Base-by-base conservation (phyloP, 1,284 basidiomycete genomes). In the Limonomyces culmigenus region DNA sequence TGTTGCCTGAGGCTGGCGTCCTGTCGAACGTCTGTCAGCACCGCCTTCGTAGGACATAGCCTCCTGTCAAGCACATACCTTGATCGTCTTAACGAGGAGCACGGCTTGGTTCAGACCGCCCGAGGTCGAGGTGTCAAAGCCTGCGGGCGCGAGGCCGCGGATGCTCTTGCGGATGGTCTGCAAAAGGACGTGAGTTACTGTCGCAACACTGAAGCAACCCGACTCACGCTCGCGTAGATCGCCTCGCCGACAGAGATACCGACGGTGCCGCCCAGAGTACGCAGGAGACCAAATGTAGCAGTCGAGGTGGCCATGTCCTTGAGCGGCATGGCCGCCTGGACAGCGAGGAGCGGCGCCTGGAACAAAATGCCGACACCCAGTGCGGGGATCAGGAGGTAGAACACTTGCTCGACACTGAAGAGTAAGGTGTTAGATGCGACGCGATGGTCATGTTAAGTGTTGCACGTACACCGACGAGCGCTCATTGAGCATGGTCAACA, bases 241-340 rank as follows among this genome's bases (percentile, higher is more conserved):
- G 74, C 67, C 45, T 83, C 73, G 17, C 79, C 77, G 21, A 83
- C 50, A 0, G 79, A 64, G 38, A 87, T 69, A 4, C 81, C 80
- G 23, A 86, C 60, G 1, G 83, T 79, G 3, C 75, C 81, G n/a
- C 81, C 83, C n/a, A 86, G 52, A 0, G 67, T 71, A 37, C 80
- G 65, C 40, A 84, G 55, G 46, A 87, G 74, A n/a, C 70, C 68
- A 47, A 75, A 79, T 0, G 73, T 70, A 2, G 66, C 59, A 0
- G 83, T 83, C 40, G 68, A 73, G 0, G 81, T 83, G 2, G 80
- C 76, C 78, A 85, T 80, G 44, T 85, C 79, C 45, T 73, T 75
- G 17, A 80, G 45, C 0, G 83, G 83, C 78, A 87, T 85, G 1
- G 80, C 75, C 1, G 80, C 78, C 55, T 85, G 81, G 11, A 85